Conservation (phyloP, 148 eudicot genomes). For the Rhododendron ferrugineum region DNA sequence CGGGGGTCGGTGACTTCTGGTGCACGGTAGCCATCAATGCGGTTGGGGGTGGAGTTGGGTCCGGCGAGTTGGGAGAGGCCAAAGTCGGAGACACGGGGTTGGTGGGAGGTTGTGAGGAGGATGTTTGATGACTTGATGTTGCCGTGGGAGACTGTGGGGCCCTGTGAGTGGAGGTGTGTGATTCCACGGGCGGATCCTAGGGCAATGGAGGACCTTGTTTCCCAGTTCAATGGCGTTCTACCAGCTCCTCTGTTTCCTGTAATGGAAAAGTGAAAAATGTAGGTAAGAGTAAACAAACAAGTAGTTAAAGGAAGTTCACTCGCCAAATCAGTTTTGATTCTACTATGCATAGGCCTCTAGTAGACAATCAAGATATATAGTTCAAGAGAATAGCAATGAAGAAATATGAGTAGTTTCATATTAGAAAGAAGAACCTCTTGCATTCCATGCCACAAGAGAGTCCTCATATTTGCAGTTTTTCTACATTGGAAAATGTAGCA, state of each 20-base stretch:
- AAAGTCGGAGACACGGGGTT: conserved; percentile 82
- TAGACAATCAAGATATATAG: background rate
- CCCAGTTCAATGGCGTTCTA: conserved; percentile 92
- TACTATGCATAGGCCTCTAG: background rate
- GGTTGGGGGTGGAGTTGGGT: conserved; percentile 61
- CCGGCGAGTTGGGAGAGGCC: conserved; percentile 76
- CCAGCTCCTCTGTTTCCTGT: conserved; percentile 79
- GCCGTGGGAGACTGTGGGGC: conserved; percentile 70
- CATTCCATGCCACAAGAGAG: background rate
- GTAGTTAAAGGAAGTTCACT: background rate
- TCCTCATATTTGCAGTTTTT: background rate
- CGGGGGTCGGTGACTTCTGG: conserved; percentile 85
- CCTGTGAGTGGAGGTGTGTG: conserved; percentile 67
- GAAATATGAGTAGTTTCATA: background rate
- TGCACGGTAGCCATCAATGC: conserved; percentile 81
- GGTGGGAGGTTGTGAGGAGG: conserved; percentile 63
- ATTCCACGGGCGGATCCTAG: conserved; percentile 86
- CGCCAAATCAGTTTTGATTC: background rate
- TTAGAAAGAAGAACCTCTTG: background rate
- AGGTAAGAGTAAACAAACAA: background rate
- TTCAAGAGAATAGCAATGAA: background rate
- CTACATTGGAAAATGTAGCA: background rate
- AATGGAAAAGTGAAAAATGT: background rate
- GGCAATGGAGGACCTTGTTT: conserved; percentile 68
- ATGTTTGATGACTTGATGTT: conserved; percentile 88